These are phyloP conservation scores for Quercus bicolor DNA, from an alignment of 306 rosid genomes.

Conservation along the genomic window DNA sequence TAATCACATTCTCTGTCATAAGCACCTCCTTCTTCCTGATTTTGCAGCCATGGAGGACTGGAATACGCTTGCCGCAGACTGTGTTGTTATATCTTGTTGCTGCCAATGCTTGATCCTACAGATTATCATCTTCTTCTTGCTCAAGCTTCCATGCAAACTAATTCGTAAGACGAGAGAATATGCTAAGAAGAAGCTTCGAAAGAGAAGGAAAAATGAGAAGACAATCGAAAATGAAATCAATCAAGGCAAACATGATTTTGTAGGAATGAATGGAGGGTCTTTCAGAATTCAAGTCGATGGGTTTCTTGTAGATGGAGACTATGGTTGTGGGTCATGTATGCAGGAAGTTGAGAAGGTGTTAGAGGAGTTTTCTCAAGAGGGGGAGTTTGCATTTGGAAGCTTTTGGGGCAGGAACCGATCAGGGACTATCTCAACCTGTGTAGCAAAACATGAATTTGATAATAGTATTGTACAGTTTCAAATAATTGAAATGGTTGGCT, in stretches of 20 bases:
- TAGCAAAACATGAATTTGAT: conserved; percentile 17
- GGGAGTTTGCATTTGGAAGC: conserved; percentile 84
- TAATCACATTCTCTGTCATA: conserved; percentile 21
- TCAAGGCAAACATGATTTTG: conserved; percentile 28
- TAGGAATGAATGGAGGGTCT: conserved; percentile 31
- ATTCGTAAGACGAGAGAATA: conserved; percentile 48
- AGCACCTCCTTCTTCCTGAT: not conserved
- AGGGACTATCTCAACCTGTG: conserved; percentile 16
- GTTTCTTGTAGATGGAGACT: conserved; percentile 10
- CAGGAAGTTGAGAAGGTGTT: conserved; percentile 75
- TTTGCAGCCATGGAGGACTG: conserved; percentile 63
- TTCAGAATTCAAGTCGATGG: conserved; percentile 27
- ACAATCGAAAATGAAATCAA: conserved; percentile 27
- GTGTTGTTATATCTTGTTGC: conserved; percentile 77
- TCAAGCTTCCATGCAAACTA: conserved; percentile 61
- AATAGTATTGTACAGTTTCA: conserved; percentile 34
- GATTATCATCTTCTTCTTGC: conserved; percentile 47
- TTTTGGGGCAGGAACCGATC: conserved; percentile 54
- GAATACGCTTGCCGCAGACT: conserved; percentile 59
- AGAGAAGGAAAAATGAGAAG: conserved; percentile 28
- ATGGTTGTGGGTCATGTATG: conserved; percentile 41
- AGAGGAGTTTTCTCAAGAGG: conserved; percentile 54
- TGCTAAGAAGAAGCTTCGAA: conserved; percentile 47
- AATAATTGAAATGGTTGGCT: conserved; percentile 39
- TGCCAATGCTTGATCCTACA: conserved; percentile 83